Base-by-base conservation (phyloP, 2,329 filamentous ascomycete species). In the Talaromyces sp. region DNA sequence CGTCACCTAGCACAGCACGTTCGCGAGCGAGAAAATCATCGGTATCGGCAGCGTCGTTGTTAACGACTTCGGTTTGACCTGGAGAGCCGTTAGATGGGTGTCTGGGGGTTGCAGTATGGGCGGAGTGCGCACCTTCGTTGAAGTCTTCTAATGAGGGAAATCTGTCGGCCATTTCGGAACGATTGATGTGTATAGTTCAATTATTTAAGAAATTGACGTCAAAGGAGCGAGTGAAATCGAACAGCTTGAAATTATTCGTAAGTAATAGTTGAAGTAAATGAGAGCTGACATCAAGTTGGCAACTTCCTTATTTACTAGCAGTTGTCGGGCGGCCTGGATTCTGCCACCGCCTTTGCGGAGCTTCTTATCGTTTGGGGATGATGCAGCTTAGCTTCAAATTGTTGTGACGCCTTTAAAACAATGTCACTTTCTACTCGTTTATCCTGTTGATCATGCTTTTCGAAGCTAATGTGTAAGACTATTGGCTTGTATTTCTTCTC, bases 21-120 rank as follows among this genome's bases (percentile, higher is more conserved):
- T 99, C 95, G 71, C 94, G 91, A 68, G 91, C 88, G 58, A 98
- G 87, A 78, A 99, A 98, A 79, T 97, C 92, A 74, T 92, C 88
- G 68, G 86, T 83, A 37, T 89, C 88, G 90, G 79, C 68, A 65
- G 66, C 68, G 39, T 71, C 70, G 56, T 72, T 74, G 39, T 76
- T 72, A 48, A 71, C 70, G 66, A 73, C 68, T 64, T 73, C 72
- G 24, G 74, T 76, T 68, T 77, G 76, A 59, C 76, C 75, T 79
- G 68, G 60, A 68, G 14, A 65, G 24, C 58, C 47, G 67, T 77
- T 73, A 76, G 70, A 58, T 65, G 67, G 67, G 8, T 68, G 63
- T 50, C 60, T 52, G 62, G 56, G 62, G 66, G 66, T 66, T 63
- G 66, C 68, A 67, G 68, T 43, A 41, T 19, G 54, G 59, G 50